Base-by-base conservation (phyloP, 306 rosid genomes). In the Begonia peltatifolia region DNA sequence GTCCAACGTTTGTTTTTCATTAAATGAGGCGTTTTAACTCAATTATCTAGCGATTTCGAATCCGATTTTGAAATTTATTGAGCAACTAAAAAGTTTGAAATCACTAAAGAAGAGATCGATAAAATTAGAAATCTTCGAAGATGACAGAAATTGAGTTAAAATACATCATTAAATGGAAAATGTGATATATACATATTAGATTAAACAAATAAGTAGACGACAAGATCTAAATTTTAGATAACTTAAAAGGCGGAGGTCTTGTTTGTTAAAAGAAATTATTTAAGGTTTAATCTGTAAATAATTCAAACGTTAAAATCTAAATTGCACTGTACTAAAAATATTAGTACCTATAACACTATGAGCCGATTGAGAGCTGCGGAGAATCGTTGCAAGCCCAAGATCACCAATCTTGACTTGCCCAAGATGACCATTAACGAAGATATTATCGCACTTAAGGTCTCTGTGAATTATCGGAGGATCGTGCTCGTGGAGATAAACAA, bases 401-500 rank as follows among this genome's bases (percentile, higher is more conserved):
- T 87, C 96, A 50, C 94, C 94, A 56, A 87, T 81, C 75, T 87
- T 87, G 55, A 87, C 87, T 69, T 79, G 96, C 52, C 94, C 96
- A 62, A 79, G 96, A 75, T 87, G 96, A 53, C 96, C 96, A 71
- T 87, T 84, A 41, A 84, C 81, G 72, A 87, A 87, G 52, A 87
- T 73, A 60, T 87, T 84, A 62, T 87, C 92, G 53, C 96, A 87
- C 74, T 87, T 84, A 53, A 87, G 83, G 73, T 87, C 96, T 72
- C 94, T 77, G 55, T 87, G 96, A 43, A 84, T 81, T 57, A 84
- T 88, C 1, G 94, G 94, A 54, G 96, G 94, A 51, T 87, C 85
- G 53, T 81, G 76, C 30, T 71, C 87, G 54, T 87, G 96, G 20
- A 87, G 74, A 60, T 74, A 84, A 55, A 87, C 70, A 60, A 87